phyloP scores from a whole-genome alignment of 306 rosid genomes.

The Glycine tomentella region DNA sequence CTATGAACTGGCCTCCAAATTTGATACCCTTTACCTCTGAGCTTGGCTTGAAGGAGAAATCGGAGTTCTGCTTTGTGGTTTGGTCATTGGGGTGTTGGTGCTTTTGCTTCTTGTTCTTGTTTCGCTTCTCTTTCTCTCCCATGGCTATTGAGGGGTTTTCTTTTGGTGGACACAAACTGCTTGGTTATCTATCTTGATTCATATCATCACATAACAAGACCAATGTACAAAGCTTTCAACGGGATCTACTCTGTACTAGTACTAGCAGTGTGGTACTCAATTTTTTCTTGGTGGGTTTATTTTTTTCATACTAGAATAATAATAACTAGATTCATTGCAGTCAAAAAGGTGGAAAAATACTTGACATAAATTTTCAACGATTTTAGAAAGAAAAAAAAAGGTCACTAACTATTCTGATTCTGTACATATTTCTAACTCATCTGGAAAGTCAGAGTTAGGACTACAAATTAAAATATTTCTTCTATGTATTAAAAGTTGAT shows the following conservation, averaged over 20 bases:
- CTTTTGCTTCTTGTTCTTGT: constrained; percentile 84
- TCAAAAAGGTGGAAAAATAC: constrained; percentile 47
- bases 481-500: not conserved
- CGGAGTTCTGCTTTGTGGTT: constrained; percentile 68
- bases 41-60: constrained; percentile 89
- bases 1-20: constrained; percentile 96
- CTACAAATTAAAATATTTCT: not conserved
- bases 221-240: constrained; percentile 32
- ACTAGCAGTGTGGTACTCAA: not conserved
- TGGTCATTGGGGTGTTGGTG: constrained; percentile 92
- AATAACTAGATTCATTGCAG: constrained; percentile 21
- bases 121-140: constrained; percentile 69
- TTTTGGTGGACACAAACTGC: constrained; percentile 38
- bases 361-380: constrained; percentile 20
- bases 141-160: constrained; percentile 43
- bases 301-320: constrained; percentile 13
- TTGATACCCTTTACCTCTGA: constrained; percentile 91
- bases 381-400: constrained; percentile 3
- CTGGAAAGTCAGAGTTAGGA: not conserved
- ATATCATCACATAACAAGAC: constrained; percentile 44
- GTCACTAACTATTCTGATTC: not conserved
- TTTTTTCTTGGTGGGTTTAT: constrained; percentile 26
- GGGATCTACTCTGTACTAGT: constrained; percentile 1
- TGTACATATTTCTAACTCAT: not conserved
- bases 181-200: constrained; percentile 45